Evolutionary conservation across 306 rosid genomes (phyloP).

Genomic region (Cucumis sativus): DNA sequence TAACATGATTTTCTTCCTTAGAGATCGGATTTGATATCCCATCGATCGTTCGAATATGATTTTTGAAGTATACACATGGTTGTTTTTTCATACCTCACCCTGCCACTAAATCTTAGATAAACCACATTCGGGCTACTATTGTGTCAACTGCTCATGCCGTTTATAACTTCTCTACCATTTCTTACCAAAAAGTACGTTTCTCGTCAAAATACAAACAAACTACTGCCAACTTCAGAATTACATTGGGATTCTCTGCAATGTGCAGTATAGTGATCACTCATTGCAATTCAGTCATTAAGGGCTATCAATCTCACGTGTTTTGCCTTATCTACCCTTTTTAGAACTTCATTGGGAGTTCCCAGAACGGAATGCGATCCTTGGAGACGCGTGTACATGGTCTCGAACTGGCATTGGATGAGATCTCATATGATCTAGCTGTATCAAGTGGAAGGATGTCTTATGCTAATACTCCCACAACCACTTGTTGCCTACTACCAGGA

Average conservation of each 20-base stretch:
- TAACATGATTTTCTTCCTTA: too few species aligned
- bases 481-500: slow-evolving; percentile 76
- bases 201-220: background rate
- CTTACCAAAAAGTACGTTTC: background rate
- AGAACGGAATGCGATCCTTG: slow-evolving; percentile 75
- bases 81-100: background rate
- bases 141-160: background rate
- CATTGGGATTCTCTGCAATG: background rate
- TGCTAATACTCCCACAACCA: slow-evolving; percentile 19
- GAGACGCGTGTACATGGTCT: slow-evolving; percentile 97
- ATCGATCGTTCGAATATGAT: background rate
- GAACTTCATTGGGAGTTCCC: slow-evolving; percentile 94
- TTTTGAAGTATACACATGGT: background rate
- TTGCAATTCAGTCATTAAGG: background rate
- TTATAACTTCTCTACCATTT: background rate
- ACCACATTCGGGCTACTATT: background rate
- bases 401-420: slow-evolving; percentile 83
- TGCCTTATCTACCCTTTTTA: slow-evolving; percentile 16
- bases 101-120: background rate
- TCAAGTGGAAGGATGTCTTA: slow-evolving; percentile 70
- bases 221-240: background rate
- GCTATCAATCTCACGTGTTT: background rate
- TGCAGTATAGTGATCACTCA: background rate
- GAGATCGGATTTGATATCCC: too few species aligned
- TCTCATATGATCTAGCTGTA: slow-evolving; percentile 81